Percentiles rank a stretch among this genome's conserved stretches.
phyloP scores from a whole-genome alignment of 2,329 filamentous ascomycete species.

The Chaetomiaceae sp. region DNA sequence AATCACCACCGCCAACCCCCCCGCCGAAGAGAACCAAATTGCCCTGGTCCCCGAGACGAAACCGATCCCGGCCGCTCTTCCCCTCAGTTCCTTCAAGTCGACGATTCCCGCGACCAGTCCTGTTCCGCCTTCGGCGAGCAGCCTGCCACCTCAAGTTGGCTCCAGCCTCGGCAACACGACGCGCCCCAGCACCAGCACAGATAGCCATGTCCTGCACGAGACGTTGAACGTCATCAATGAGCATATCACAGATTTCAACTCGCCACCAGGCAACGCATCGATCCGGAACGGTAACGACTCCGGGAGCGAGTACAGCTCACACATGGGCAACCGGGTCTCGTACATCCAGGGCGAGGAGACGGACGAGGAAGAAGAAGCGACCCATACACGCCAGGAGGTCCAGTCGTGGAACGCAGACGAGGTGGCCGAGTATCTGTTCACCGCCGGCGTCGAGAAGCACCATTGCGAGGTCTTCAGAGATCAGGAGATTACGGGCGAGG shows the following conservation, averaged over 20 bases:
- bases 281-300: slow-evolving; percentile 65
- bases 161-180: slow-evolving; percentile 30
- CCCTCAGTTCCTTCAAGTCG: slow-evolving; percentile 39
- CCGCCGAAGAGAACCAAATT: slow-evolving; percentile 11
- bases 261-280: slow-evolving; percentile 49
- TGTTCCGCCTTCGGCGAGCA: slow-evolving; percentile 27
- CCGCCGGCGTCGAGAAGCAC: slow-evolving; percentile 75
- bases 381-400: slow-evolving; percentile 69
- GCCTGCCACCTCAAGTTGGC: slow-evolving; percentile 22
- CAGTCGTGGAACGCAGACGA: slow-evolving; percentile 72
- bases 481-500: slow-evolving; percentile 93
- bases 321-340: slow-evolving; percentile 70
- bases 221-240: slow-evolving; percentile 28
- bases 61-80: slow-evolving; percentile 36
- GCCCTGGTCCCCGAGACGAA: slow-evolving; percentile 21
- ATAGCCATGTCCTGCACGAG: slow-evolving; percentile 36
- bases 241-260: slow-evolving; percentile 30
- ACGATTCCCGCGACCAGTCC: slow-evolving; percentile 29
- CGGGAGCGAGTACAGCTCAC: slow-evolving; percentile 83
- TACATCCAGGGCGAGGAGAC: slow-evolving; percentile 94
- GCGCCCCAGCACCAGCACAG: slow-evolving; percentile 44
- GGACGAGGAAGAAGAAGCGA: slow-evolving; percentile 77
- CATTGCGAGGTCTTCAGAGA: slow-evolving; percentile 94
- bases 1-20: slow-evolving; percentile 12
- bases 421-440: slow-evolving; percentile 85